Percentiles rank a stretch among this genome's conserved stretches.
These are phyloP conservation scores for Exophiala lecanii-corni DNA, from an alignment of 2,329 filamentous ascomycete genomes.

Conservation along the genomic window DNA sequence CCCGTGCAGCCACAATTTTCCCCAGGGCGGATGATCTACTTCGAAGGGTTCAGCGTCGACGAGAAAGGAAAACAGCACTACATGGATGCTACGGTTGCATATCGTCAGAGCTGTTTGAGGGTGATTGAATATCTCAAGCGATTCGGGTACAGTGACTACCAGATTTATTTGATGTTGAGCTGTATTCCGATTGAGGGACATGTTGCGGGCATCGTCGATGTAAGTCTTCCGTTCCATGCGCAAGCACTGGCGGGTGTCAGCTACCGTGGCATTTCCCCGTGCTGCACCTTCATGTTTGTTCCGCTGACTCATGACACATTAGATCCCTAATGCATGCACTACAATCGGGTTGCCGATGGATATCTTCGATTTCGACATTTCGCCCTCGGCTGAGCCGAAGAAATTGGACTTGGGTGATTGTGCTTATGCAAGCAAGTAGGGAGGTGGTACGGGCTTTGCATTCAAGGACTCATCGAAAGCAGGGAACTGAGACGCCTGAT, in stretches of 20 bases:
- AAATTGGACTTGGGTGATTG: slow-evolving; percentile 67
- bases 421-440: slow-evolving; percentile 38
- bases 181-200: slow-evolving; percentile 86
- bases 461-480: too few species aligned
- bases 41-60: slow-evolving; percentile 79
- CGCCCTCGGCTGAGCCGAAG: slow-evolving; percentile 55
- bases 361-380: slow-evolving; percentile 92
- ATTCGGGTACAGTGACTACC: slow-evolving; percentile 67
- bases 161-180: slow-evolving; percentile 79
- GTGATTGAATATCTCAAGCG: slow-evolving; percentile 75
- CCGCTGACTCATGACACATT: too few species aligned
- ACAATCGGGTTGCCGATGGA: slow-evolving; percentile 86
- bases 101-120: slow-evolving; percentile 72
- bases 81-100: slow-evolving; percentile 79
- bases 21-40: slow-evolving; percentile 74
- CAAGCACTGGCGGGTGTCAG: too few species aligned
- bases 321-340: slow-evolving; percentile 83
- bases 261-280: too few species aligned
- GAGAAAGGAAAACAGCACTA: slow-evolving; percentile 85
- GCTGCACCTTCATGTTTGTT: too few species aligned
- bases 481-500: too few species aligned
- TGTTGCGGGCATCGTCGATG: slow-evolving; percentile 80
- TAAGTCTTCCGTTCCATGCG: slow-evolving; percentile 26
- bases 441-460: too few species aligned
- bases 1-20: slow-evolving; percentile 86